phyloP scores from a whole-genome alignment of 2,329 filamentous ascomycete species.

The Exophiala bonariae region DNA sequence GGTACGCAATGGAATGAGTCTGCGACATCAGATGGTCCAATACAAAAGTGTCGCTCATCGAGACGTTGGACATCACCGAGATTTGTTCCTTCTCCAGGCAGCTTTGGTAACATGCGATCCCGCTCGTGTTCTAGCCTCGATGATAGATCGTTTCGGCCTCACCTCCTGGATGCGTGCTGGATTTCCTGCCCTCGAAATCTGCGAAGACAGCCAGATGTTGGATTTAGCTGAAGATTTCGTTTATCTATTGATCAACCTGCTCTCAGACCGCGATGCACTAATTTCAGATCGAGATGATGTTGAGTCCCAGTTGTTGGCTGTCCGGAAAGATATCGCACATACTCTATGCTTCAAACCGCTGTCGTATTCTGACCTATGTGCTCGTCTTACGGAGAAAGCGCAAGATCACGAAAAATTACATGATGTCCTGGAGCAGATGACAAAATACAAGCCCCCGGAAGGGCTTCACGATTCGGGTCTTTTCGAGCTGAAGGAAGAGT shows the following conservation, averaged over 20 bases:
- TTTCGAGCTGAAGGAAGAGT: conserved; percentile 86
- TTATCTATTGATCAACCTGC: conserved; percentile 83
- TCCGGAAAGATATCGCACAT: conserved; percentile 88
- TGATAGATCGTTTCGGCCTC: conserved; percentile 90
- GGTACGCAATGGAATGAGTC: conserved; percentile 95
- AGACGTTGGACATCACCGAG: conserved; percentile 90
- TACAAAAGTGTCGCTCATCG: conserved; percentile 87
- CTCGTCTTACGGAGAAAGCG: conserved; percentile 82
- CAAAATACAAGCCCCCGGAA: conserved; percentile 85
- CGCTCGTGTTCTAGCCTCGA: conserved; percentile 78
- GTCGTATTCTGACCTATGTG: conserved; percentile 87
- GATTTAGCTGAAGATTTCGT: conserved; percentile 96
- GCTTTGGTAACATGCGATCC: conserved; percentile 84
- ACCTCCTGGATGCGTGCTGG: conserved; percentile 81
- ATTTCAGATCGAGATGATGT: conserved; percentile 66
- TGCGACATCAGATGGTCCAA: conserved; percentile 90
- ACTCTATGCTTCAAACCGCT: conserved; percentile 94
- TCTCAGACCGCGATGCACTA: conserved; percentile 84
- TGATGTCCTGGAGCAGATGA: conserved; percentile 79
- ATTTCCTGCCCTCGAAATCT: conserved; percentile 71
- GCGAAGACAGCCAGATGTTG: conserved; percentile 84
- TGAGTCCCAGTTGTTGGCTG: conserved; percentile 65
- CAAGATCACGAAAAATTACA: conserved; percentile 89
- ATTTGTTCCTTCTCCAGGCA: conserved; percentile 90
- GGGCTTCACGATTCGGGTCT: conserved; percentile 89